These are phyloP conservation scores for Hypoxylon sp. DNA, from an alignment of 2,329 filamentous ascomycete genomes.

Conservation along the genomic window DNA sequence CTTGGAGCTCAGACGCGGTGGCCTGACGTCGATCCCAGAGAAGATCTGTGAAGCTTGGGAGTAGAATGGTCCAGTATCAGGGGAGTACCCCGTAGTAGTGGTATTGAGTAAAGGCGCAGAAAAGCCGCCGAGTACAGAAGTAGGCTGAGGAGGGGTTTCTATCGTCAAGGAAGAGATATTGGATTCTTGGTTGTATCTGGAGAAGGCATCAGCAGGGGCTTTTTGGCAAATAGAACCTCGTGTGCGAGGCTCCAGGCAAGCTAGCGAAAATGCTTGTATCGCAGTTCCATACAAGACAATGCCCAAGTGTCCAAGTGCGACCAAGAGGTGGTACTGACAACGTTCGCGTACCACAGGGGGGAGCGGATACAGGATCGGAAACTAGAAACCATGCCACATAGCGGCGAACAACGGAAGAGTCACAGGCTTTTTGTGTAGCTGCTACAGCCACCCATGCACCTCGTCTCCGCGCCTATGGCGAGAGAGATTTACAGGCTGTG, in stretches of 20 bases:
- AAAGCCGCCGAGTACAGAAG: constrained; percentile 67
- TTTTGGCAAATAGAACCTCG: constrained; percentile 49
- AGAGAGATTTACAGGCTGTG: constrained; percentile 44
- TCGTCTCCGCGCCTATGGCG: constrained; percentile 48
- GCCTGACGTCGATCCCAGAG: constrained; percentile 66
- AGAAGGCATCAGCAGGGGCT: constrained; percentile 55
- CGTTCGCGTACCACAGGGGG: constrained; percentile 61
- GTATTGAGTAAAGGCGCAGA: constrained; percentile 64
- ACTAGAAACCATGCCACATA: constrained; percentile 56
- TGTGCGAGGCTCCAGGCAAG: constrained; percentile 52
- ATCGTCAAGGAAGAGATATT: constrained; percentile 67
- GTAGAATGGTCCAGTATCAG: constrained; percentile 67
- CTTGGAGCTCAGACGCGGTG: constrained; percentile 69
- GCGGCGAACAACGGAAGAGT: constrained; percentile 55
- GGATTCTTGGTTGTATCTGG: constrained; percentile 70
- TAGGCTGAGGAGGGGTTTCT: constrained; percentile 66
- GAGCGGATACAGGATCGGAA: constrained; percentile 60
- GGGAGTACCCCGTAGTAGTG: constrained; percentile 63
- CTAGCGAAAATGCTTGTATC: constrained; percentile 57
- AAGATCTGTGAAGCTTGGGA: constrained; percentile 62
- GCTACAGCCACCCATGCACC: constrained; percentile 57
- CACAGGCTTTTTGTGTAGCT: constrained; percentile 57
- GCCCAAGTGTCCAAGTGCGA: constrained; percentile 52
- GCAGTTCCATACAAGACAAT: constrained; percentile 56
- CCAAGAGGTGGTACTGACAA: constrained; percentile 62